These are phyloP conservation scores for Stachybotrys elegans DNA, from an alignment of 2,329 filamentous ascomycete genomes.

Conservation along the genomic window DNA sequence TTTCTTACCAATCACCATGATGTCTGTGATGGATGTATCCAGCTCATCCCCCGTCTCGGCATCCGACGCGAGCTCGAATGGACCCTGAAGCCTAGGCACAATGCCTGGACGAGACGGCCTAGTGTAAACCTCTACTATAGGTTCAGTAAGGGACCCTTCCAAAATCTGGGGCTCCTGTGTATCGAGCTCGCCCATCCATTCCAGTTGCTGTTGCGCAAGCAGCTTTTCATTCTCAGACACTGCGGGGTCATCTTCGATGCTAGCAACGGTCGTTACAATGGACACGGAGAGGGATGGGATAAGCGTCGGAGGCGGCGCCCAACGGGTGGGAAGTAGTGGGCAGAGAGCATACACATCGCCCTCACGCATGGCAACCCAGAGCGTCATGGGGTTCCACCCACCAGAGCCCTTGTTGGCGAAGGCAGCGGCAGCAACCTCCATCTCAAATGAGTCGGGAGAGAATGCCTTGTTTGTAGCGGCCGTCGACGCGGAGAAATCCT, in stretches of 20 bases:
- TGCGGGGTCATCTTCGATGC: conserved; percentile 54
- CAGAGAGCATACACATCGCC: conserved; percentile 93
- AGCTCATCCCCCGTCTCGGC: conserved; percentile 52
- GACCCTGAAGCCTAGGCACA: conserved; percentile 57
- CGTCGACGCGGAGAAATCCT: conserved; percentile 75
- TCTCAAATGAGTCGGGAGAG: conserved; percentile 84
- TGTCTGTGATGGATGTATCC: conserved; percentile 54
- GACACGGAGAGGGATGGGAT: conserved; percentile 79
- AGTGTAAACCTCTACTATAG: conserved; percentile 48
- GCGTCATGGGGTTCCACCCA: conserved; percentile 92
- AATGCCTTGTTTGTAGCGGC: conserved; percentile 75
- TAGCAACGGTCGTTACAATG: conserved; percentile 68
- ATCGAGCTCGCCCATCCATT: conserved; percentile 64
- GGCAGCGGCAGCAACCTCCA: conserved; percentile 86
- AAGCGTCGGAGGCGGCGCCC: conserved; percentile 71
- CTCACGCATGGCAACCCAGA: conserved; percentile 93
- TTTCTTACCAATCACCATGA: conserved; percentile 58
- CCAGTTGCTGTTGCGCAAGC: conserved; percentile 58
- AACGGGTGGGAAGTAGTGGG: conserved; percentile 80
- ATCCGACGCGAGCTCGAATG: conserved; percentile 53
- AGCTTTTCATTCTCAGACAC: conserved; percentile 48
- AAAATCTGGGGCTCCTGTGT: conserved; percentile 55
- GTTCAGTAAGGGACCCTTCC: conserved; percentile 44
- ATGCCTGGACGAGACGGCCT: conserved; percentile 53
- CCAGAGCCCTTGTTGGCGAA: conserved; percentile 66